Percentiles rank a stretch among this genome's conserved stretches.
Conservation (phyloP, 129 eudicot genomes). For the Chrysanthemum makinoi region DNA sequence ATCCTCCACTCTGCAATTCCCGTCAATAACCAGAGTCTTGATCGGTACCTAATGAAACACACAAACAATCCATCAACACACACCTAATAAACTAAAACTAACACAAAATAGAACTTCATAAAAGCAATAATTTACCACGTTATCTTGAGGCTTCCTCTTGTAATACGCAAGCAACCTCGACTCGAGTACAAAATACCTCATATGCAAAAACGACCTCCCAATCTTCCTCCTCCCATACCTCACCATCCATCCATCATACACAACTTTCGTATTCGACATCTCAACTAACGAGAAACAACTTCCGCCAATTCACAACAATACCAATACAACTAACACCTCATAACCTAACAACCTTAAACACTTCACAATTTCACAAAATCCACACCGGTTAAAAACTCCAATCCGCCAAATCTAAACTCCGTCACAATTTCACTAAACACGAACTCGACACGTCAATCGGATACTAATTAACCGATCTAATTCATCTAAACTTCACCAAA, state of each 20-base stretch:
- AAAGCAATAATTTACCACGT: slow-evolving; percentile 55
- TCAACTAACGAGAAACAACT: neutral
- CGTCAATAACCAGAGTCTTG: slow-evolving; percentile 92
- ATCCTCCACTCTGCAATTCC: slow-evolving; percentile 98
- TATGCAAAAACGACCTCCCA: slow-evolving; percentile 93
- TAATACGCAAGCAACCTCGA: slow-evolving; percentile 83
- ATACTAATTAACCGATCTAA: neutral
- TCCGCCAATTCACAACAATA: slow-evolving; percentile 19
- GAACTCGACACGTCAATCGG: no score
- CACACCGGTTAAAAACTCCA: slow-evolving; percentile 14
- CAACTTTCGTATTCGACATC: slow-evolving; percentile 74
- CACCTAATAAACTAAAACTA: neutral
- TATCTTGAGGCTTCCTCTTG: slow-evolving; percentile 97
- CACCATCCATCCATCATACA: slow-evolving; percentile 99
- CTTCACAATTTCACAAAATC: slow-evolving; percentile 12
- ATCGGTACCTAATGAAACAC: slow-evolving; percentile 65
- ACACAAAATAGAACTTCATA: slow-evolving; percentile 6
- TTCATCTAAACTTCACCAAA: slow-evolving; percentile 18
- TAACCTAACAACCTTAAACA: slow-evolving; percentile 22
- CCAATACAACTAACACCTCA: slow-evolving; percentile 19
- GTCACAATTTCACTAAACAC: slow-evolving; percentile 7
- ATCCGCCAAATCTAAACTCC: slow-evolving; percentile 29
- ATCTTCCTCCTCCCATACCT: slow-evolving; percentile 95
- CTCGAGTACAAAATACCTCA: slow-evolving; percentile 95
- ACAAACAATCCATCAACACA: neutral